Evolutionary conservation across 495 filamentous ascomycete genomes (phyloP).

Genomic region (Umbilicaria muhlenbergii): DNA sequence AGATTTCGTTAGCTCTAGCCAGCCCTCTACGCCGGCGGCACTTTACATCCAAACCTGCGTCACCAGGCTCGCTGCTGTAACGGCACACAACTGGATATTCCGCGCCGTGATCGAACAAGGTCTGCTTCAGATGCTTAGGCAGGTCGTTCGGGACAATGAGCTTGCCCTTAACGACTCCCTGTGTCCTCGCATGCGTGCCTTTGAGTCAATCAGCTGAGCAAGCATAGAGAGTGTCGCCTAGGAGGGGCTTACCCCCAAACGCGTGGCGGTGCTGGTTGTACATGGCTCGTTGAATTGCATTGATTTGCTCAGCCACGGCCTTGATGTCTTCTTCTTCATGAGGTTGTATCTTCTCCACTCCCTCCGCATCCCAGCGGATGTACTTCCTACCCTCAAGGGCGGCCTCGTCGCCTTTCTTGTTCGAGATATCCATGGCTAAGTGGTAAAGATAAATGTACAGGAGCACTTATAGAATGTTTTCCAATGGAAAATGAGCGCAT

Average conservation of each 20-base stretch:
- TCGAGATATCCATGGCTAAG: background rate
- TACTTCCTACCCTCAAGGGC: constrained; percentile 19
- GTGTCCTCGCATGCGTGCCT: constrained; percentile 27
- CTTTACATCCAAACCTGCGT: constrained; percentile 24
- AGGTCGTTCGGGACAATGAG: constrained; percentile 25
- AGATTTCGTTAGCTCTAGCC: no score
- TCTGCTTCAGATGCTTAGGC: constrained; percentile 26
- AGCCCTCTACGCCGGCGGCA: no score
- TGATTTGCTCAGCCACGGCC: constrained; percentile 29
- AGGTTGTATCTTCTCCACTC: constrained; percentile 26
- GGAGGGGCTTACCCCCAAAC: constrained; percentile 14
- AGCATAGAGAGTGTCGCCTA: background rate
- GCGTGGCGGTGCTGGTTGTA: constrained; percentile 29
- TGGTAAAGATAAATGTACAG: no score
- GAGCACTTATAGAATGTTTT: no score
- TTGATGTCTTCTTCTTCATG: constrained; percentile 30
- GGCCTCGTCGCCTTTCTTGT: constrained; percentile 1
- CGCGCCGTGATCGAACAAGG: constrained; percentile 24
- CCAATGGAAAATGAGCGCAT: no score
- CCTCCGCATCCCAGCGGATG: constrained; percentile 24
- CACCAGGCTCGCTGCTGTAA: constrained; percentile 27
- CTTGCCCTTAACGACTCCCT: constrained; percentile 30
- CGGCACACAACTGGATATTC: constrained; percentile 22
- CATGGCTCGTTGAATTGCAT: constrained; percentile 29
- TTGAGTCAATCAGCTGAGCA: background rate